Evolutionary conservation across 2,329 filamentous ascomycete species (phyloP), one percentile per base, ranked within the genome.

Genomic region (Akanthomyces uredinophilus): DNA sequence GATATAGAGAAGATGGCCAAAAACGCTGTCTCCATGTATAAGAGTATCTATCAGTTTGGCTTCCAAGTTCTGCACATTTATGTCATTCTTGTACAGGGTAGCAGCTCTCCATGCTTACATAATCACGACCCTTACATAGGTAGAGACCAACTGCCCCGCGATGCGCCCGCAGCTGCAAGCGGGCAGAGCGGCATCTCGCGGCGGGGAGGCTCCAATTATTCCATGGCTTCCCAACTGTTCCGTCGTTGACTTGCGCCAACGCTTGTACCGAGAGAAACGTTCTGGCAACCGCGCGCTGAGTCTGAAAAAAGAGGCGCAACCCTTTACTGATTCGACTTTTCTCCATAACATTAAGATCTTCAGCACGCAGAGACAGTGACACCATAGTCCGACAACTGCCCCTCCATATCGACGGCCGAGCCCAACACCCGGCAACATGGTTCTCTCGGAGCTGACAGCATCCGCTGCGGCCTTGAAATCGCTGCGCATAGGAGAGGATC

Each of bases 391-490:
- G 47, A 41, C 8, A 8, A 13, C 3, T 8, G 18, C 49, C 49
- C 49, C 41, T 46, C 39, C 37, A 47, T 22, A 35, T 41, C 20
- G 22, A 27, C 39, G 24, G 49, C 51, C 29, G 39, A 50, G 20
- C 18, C 46, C 27, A 27, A 35, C 50, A 47, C 20, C 52, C 24
- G 24, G 29, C 60, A 61, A 51, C 53, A 77, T 77, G 75, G 72
- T 72, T 60, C 69, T 74, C 56, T 77, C 75, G 50, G 73, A 76
- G 67, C 68, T 78, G 63, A 73, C 72, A 29, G 70, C 71, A 44
- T 74, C 73, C 61, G 73, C 74, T 59, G 72, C 66, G 64, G 69
- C 70, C 57, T 67, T 74, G 68, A 71, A 70, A 62, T 68, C 69
- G 11, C 65, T 69, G 11, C 68, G 68, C 16, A 60, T 66, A n/a